Base-by-base conservation (phyloP, 768 basidiomycete genomes). In the Dioszegia crocea region DNA sequence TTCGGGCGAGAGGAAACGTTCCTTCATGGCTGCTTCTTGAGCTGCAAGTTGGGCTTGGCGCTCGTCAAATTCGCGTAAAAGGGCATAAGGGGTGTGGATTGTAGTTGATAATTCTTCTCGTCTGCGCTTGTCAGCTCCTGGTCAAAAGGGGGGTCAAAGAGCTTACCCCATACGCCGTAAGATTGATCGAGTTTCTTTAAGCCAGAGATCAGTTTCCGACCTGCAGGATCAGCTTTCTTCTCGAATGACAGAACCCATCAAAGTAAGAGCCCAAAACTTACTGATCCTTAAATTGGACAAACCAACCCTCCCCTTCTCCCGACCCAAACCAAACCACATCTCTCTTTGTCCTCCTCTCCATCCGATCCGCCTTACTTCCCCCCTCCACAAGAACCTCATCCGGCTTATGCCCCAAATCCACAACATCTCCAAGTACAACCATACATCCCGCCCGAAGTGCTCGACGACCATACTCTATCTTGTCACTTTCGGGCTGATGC, bases 261-360 rank as follows among this genome's bases (percentile, higher is more conserved):
- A n/a, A n/a, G n/a, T n/a, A n/a, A 16, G 24, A 12, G 4, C 4
- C 12, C 19, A 36, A 14, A 36, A 41, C 51, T 53, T 24, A 53
- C 51, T 26, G 4, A 40, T 53, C 51, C 51, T 26, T 40, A 26
- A 53, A 53, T 31, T 53, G 36, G 19, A 53, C 51, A 40, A 40
- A 40, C 51, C 51, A 53, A 3, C 51, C 51, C 24, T 53, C 51
- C 19, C 4, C 21, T 38, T 9, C n/a, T n/a, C 51, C 51, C 23
- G 23, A 53, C 2, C 38, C 38, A 40, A 53, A 53, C 51, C 51
- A 53, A 26, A 53, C 17, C 36, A 40, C 36, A 10, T 26, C 23
- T 19, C 14, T 23, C 23, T 26, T 53, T n/a, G 19, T 53, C 38
- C 51, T 36, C 14, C 26, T 39, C 51, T 40, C 33, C 21, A 51